A percentile compares a stretch with the other conserved stretches of the same genome.
Evolutionary conservation across 495 filamentous ascomycete genomes (phyloP).

Genomic region (Penicillium goetzii): DNA sequence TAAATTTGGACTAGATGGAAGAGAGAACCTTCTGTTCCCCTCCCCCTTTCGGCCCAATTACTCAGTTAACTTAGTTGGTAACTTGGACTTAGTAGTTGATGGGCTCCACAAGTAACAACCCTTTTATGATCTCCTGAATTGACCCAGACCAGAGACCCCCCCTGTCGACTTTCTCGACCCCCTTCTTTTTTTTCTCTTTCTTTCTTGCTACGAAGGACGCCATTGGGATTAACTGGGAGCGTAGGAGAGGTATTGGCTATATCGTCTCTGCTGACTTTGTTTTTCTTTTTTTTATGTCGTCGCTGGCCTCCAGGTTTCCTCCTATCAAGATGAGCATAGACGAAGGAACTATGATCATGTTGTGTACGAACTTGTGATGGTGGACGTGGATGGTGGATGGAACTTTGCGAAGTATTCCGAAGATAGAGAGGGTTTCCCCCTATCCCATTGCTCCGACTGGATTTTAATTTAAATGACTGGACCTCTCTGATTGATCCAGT

Average conservation of each 20-base stretch:
- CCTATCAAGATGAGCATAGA: not conserved
- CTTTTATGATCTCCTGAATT: constrained; percentile 24
- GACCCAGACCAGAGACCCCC: not conserved
- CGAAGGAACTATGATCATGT: not conserved
- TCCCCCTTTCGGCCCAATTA: constrained; percentile 13
- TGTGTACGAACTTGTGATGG: no score
- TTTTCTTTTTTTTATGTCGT: not conserved
- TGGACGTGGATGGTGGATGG: no score
- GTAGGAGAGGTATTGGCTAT: not conserved
- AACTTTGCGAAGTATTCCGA: no score
- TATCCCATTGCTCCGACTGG: not conserved
- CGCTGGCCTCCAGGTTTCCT: not conserved
- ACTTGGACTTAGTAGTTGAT: no score
- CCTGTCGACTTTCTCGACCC: not conserved
- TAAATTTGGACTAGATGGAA: not conserved
- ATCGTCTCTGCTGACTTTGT: not conserved
- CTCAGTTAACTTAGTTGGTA: no score
- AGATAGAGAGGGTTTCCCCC: not conserved
- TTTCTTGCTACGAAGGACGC: not conserved
- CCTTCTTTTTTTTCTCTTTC: not conserved
- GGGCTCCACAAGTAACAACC: not conserved
- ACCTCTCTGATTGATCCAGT: constrained; percentile 3
- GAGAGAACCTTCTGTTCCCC: constrained; percentile 2
- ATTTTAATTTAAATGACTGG: not conserved
- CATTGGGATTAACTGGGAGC: no score